Evolutionary conservation across 495 filamentous ascomycete genomes (phyloP), one percentile per base, ranked within the genome.

Genomic region (Usnea hakonensis): DNA sequence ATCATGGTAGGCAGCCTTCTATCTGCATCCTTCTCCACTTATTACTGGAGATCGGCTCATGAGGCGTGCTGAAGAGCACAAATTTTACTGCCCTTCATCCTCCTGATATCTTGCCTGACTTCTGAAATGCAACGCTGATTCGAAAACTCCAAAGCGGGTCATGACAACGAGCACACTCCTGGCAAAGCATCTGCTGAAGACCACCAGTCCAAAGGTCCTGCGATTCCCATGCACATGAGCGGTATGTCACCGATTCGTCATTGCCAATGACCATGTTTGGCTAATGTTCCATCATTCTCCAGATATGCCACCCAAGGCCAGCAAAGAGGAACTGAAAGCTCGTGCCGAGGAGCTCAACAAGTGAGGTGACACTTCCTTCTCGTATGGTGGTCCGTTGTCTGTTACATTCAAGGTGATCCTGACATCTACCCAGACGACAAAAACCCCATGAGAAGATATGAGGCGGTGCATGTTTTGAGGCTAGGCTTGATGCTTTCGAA

Each of bases 301-400:
- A 77, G 78, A 83, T 26, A 75, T 86, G 72, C 79, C 78, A 32
- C 76, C 81, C 55, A 81, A 79, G 67, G 80, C 77, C 26, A 78
- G 86, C n/a, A 85, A 83, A 69, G 85, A 88, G 68, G 87, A 90
- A 67, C 80, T 85, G 43, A 75, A 79, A 64, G 84, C 80, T 6
- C 87, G 82, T 70, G 82, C 80, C 50, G 74, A 83, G 67, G 81
- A 83, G 66, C 66, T 90, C 66, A 89, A 90, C 76, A 83, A 87
- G 72, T 80, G 78, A 70, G 54, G 43, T 19, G 58, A 41, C 26
- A 41, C 28, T 26, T 33, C 23, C 35, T 41, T 17, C 21, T 32
- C 26, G 41, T 38, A 37, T 43, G 30, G 33, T 57, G 26, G 9
- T 21, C 56, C 14, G 17, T 10, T 13, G 35, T 26, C 19, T 37